Conservation (phyloP, 2,329 filamentous ascomycete species). For the Botrytis byssoidea region DNA sequence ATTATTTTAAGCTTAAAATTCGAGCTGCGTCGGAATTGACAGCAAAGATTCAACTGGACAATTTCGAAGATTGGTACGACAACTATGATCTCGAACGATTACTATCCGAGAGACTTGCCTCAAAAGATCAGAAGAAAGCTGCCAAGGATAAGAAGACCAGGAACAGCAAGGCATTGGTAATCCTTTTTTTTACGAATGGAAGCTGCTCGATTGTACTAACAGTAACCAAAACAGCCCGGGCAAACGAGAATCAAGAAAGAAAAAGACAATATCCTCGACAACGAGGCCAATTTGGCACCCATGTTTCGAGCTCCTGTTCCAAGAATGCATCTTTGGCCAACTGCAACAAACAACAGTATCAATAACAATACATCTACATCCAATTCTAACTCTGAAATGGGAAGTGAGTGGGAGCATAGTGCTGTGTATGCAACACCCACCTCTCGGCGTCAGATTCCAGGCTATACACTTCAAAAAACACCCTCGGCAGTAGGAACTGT, state of each 20-base stretch:
- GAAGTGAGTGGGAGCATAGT: conserved; percentile 28
- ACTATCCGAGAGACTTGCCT: conserved; percentile 73
- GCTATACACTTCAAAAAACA: conserved; percentile 27
- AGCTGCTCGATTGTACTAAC: background rate
- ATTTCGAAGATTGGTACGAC: conserved; percentile 78
- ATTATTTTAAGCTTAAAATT: conserved; percentile 79
- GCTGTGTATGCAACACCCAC: conserved; percentile 36
- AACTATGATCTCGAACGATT: conserved; percentile 68
- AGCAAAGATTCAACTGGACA: conserved; percentile 60
- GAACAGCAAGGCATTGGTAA: conserved; percentile 15
- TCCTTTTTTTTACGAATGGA: no score
- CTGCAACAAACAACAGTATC: conserved; percentile 16
- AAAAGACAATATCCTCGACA: conserved; percentile 14
- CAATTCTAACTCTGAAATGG: conserved; percentile 19
- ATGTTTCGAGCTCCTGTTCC: conserved; percentile 37
- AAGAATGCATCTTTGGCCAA: conserved; percentile 37
- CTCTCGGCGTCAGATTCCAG: conserved; percentile 31
- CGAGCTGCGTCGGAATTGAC: conserved; percentile 63
- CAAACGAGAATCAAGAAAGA: conserved; percentile 26
- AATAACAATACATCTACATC: background rate
- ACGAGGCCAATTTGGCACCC: conserved; percentile 24
- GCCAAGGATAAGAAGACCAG: conserved; percentile 35
- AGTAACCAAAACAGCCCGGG: background rate
- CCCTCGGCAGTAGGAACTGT: conserved; percentile 10
- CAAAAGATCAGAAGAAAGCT: conserved; percentile 68